Percentiles rank a stretch among this genome's conserved stretches.
phyloP scores from a whole-genome alignment of 2,329 filamentous ascomycete genomes.

The Colletotrichum acutatum region DNA sequence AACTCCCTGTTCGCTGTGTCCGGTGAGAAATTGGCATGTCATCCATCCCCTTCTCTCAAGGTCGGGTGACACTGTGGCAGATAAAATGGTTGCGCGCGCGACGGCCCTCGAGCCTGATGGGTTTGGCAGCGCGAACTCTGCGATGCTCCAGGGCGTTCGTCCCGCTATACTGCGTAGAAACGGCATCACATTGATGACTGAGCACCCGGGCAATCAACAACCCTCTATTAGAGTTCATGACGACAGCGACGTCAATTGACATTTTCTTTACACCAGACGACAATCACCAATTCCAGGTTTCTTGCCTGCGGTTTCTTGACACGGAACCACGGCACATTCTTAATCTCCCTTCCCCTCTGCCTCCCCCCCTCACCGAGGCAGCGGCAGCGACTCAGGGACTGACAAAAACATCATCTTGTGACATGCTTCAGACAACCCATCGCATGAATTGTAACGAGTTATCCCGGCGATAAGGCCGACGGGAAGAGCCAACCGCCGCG shows the following conservation, averaged over 20 bases:
- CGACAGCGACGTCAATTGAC: background rate
- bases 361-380: background rate
- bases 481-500: background rate
- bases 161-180: background rate
- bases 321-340: background rate
- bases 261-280: background rate
- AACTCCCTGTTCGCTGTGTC: slow-evolving; percentile 7
- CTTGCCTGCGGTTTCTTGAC: background rate
- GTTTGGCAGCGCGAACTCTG: background rate
- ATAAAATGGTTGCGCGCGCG: background rate
- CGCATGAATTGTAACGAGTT: background rate
- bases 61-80: background rate
- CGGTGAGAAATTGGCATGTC: background rate
- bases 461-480: slow-evolving; percentile 2
- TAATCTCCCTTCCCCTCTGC: background rate
- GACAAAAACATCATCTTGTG: background rate
- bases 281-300: background rate
- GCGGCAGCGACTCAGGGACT: background rate
- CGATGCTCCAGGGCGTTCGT: background rate
- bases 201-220: background rate
- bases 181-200: background rate
- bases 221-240: background rate
- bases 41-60: background rate
- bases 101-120: background rate
- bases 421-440: background rate